These are phyloP conservation scores for Venturia nashicola DNA, from an alignment of 2,329 filamentous ascomycete species.

Conservation along the genomic window DNA sequence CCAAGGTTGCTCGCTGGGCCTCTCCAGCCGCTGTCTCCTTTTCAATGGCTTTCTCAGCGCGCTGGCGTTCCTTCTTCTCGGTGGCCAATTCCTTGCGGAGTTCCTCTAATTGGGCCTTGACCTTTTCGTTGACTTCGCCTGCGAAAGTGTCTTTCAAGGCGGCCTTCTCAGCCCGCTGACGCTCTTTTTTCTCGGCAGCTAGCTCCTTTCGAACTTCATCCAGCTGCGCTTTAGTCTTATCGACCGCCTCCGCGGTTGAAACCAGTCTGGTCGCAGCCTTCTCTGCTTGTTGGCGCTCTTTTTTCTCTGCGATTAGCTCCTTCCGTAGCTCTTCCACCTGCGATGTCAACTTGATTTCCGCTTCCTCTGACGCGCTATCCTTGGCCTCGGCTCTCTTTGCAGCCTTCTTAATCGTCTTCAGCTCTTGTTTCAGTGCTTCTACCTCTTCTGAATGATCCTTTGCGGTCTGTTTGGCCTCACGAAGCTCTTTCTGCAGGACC, in stretches of 20 bases:
- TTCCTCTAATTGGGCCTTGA: conserved; percentile 27
- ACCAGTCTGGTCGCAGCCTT: conserved; percentile 21
- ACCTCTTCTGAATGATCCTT: conserved; percentile 10
- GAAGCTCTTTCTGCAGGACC: conserved; percentile 20
- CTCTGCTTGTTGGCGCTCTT: conserved; percentile 39
- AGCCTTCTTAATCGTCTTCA: conserved; percentile 10
- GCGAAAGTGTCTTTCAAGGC: background rate
- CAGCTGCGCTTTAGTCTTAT: conserved; percentile 24
- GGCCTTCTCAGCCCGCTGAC: conserved; percentile 27
- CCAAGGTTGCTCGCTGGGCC: conserved; percentile 49
- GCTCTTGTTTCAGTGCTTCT: conserved; percentile 25
- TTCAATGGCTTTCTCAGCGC: conserved; percentile 39
- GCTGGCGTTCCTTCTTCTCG: conserved; percentile 40
- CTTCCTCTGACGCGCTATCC: conserved; percentile 15
- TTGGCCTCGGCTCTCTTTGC: background rate
- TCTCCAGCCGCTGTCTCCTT: conserved; percentile 49
- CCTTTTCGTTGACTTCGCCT: background rate
- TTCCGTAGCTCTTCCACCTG: conserved; percentile 36
- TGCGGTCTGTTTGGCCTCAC: conserved; percentile 2
- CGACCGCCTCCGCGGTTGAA: background rate
- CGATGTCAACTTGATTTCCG: conserved; percentile 13
- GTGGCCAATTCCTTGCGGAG: conserved; percentile 38
- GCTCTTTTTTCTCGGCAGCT: conserved; percentile 37
- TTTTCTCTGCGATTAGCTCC: conserved; percentile 38
- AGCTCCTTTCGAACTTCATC: conserved; percentile 40